Percentiles rank a stretch among this genome's conserved stretches.
Conservation (phyloP, 495 filamentous ascomycete genomes). For the Platismatia glauca region DNA sequence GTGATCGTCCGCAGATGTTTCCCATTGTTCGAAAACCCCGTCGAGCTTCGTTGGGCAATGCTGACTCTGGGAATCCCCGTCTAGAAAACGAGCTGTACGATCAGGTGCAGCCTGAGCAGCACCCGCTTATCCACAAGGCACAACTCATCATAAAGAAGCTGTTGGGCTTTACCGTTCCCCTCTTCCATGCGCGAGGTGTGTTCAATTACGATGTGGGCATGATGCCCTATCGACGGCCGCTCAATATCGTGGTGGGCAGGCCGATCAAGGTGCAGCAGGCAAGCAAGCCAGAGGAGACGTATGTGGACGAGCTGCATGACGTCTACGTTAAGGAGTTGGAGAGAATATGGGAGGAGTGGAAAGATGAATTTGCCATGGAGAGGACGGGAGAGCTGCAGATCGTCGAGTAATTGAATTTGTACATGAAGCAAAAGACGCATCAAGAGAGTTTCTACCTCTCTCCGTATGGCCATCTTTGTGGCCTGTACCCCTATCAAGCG, state of each 20-base stretch:
- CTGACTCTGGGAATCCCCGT: background rate
- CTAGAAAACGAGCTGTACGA: conserved; percentile 89
- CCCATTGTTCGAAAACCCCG: background rate
- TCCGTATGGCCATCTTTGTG: background rate
- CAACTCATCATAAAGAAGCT: conserved; percentile 75
- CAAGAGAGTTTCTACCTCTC: background rate
- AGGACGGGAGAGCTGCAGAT: conserved; percentile 69
- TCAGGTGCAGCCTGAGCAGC: conserved; percentile 60
- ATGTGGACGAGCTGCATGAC: conserved; percentile 71
- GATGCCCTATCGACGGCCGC: conserved; percentile 79
- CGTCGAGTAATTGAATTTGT: conserved; percentile 47
- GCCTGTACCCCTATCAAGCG: background rate
- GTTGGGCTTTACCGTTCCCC: conserved; percentile 86
- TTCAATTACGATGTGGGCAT: conserved; percentile 97
- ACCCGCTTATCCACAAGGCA: conserved; percentile 62
- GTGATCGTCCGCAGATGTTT: background rate
- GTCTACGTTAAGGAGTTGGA: conserved; percentile 70
- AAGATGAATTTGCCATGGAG: conserved; percentile 70
- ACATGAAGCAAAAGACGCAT: background rate
- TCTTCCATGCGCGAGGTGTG: conserved; percentile 83
- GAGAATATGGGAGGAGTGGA: conserved; percentile 80
- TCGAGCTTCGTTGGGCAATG: background rate
- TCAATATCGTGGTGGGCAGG: conserved; percentile 81
- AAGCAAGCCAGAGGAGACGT: conserved; percentile 52
- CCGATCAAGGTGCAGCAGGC: conserved; percentile 62